Conservation (phyloP, 257 asterid species). For the Petunia axillaris region DNA sequence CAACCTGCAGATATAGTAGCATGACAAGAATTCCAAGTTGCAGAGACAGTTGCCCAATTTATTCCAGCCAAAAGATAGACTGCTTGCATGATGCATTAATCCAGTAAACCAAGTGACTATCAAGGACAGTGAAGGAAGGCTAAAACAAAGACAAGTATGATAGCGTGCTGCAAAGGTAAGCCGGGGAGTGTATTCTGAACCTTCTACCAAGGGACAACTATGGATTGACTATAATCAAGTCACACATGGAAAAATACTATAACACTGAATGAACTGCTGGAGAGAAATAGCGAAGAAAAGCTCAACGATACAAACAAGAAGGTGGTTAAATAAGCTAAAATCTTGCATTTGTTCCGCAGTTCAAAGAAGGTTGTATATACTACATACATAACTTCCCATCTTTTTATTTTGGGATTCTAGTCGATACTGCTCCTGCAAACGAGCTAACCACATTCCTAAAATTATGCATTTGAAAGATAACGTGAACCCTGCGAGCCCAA, state of each 20-base stretch:
- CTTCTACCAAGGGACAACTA: neutral
- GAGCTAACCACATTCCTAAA: neutral
- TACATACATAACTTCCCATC: neutral
- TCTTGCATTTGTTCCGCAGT: neutral
- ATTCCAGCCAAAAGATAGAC: neutral
- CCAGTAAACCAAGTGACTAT: neutral
- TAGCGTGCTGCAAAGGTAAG: neutral
- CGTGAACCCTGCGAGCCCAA: neutral
- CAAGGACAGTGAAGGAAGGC: neutral
- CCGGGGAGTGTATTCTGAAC: neutral
- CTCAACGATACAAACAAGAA: neutral
- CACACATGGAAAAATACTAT: neutral
- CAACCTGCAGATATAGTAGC: slow-evolving; percentile 16
- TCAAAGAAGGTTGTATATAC: neutral
- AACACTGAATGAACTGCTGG: neutral
- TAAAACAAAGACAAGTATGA: neutral
- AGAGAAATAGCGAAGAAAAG: neutral
- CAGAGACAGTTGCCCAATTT: slow-evolving; percentile 7
- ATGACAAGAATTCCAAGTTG: slow-evolving; percentile 17
- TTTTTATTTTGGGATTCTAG: neutral
- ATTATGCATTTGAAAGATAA: neutral
- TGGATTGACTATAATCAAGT: neutral
- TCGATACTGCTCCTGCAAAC: slow-evolving; percentile 17
- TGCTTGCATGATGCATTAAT: neutral
- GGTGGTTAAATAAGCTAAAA: neutral